Percentiles rank a stretch among this genome's conserved stretches.
These are phyloP conservation scores for sorghum (Sorghum bicolor) DNA, from an alignment of 176 grass and related monocot species.

Conservation along the genomic window Sorghum_bicolor_NCBIv3 NC_012870.2:64110001-64110500, in stretches of 20 bases:
- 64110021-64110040: conserved; percentile 58
- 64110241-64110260: conserved; percentile 79
- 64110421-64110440: conserved; percentile 61
- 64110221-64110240: conserved; percentile 70
- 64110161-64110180: conserved; percentile 69
- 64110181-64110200: conserved; percentile 61
- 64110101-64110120: conserved; percentile 82
- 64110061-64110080: conserved; percentile 83
- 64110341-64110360: conserved; percentile 30
- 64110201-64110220: conserved; percentile 52
- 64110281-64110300: conserved; percentile 76
- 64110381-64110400: not conserved
- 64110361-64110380: conserved; percentile 26
- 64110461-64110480: conserved; percentile 82
- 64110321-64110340: conserved; percentile 48
- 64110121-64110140: conserved; percentile 56
- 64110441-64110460: conserved; percentile 78
- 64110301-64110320: conserved; percentile 68
- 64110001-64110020: not conserved
- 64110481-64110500: conserved; percentile 93
- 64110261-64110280: conserved; percentile 86
- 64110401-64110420: conserved; percentile 35
- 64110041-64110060: conserved; percentile 78
- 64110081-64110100: conserved; percentile 90
- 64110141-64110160: conserved; percentile 46